A percentile compares a stretch with the other conserved stretches of the same genome.
These are phyloP conservation scores for Didymosphaeria variabile DNA, from an alignment of 2,329 filamentous ascomycete genomes.

Conservation along the genomic window DNA sequence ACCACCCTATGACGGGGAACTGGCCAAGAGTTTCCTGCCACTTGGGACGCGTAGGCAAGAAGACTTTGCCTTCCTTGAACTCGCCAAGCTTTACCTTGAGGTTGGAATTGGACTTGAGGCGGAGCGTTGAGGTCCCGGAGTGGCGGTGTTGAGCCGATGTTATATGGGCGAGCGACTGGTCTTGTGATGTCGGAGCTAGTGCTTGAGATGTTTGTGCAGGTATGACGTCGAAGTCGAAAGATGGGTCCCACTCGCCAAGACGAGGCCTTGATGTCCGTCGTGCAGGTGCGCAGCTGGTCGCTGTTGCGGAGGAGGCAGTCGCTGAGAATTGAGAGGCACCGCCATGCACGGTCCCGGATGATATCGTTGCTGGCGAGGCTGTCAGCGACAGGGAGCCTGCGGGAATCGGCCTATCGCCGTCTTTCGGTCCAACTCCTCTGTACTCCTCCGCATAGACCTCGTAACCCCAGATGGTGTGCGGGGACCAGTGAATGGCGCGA, in stretches of 20 bases:
- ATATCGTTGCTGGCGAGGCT: constrained; percentile 47
- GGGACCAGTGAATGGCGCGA: constrained; percentile 57
- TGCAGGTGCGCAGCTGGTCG: constrained; percentile 39
- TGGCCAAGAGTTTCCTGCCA: constrained; percentile 54
- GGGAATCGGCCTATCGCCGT: constrained; percentile 54
- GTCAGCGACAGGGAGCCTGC: constrained; percentile 42
- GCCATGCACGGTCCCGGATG: constrained; percentile 42
- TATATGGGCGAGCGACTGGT: constrained; percentile 24
- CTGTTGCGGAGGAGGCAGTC: constrained; percentile 54
- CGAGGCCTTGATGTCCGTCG: constrained; percentile 35
- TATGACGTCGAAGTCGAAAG: constrained; percentile 30
- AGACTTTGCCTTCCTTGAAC: constrained; percentile 57
- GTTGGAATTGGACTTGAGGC: constrained; percentile 41
- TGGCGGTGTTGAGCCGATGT: constrained; percentile 34
- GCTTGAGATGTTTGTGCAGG: constrained; percentile 12
- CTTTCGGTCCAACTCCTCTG: constrained; percentile 54
- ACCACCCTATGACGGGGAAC: constrained; percentile 61
- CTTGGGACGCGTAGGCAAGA: constrained; percentile 54
- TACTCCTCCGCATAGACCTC: constrained; percentile 59
- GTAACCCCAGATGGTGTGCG: constrained; percentile 58
- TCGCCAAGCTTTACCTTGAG: constrained; percentile 43
- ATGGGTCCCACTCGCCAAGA: constrained; percentile 34
- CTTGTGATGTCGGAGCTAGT: constrained; percentile 42
- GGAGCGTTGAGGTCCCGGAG: constrained; percentile 35
- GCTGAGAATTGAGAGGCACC: constrained; percentile 42